Evolutionary conservation across 1,284 basidiomycete species (phyloP), one percentile per base, ranked within the genome.

Genomic region (Pterulicium gracile): DNA sequence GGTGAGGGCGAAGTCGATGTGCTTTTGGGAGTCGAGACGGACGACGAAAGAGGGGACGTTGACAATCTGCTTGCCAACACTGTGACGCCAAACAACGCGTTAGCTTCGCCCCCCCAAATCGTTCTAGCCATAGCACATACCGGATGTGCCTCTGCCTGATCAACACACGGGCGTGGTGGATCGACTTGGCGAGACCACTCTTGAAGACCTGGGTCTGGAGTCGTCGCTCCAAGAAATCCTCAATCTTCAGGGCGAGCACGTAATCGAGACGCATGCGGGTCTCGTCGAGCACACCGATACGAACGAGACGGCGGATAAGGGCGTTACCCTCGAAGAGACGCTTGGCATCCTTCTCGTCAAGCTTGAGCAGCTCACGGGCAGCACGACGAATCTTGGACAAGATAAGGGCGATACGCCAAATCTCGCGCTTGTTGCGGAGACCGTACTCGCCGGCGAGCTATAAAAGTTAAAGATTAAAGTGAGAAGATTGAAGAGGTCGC

Each of bases 161-260:
- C 61, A 99, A 78, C 55, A 95, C 92, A 72, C 95, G 88, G 49
- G 96, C 96, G 68, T 98, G 96, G 71, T 99, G 96, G 60, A 98
- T 97, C 58, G 82, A 88, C 83, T 98, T 98, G 53, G 96, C 96
- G 55, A 98, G 79, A 58, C 94, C 93, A 55, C 80, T 84, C 81
- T 98, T 98, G 89, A 98, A 98, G 59, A 99, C 96, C 75, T 98
- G 96, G 48, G 96, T 99, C 75, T 98, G 96, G 60, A 99, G 75
- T 60, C 96, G 77, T 59, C 96, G 83, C 79, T 99, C 96, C 81
- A 99, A 86, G 85, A 99, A 99, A 72, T 98, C 95, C 72, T 99
- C 95, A 59, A 98, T 87, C 78, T 98, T 98, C 64, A 98, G 77
- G 50, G 94, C 94, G 64, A 98, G 75, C 75, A 98, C 95, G 85